Conservation (phyloP, 257 asterid species). For the Solanum lignicaule region DNA sequence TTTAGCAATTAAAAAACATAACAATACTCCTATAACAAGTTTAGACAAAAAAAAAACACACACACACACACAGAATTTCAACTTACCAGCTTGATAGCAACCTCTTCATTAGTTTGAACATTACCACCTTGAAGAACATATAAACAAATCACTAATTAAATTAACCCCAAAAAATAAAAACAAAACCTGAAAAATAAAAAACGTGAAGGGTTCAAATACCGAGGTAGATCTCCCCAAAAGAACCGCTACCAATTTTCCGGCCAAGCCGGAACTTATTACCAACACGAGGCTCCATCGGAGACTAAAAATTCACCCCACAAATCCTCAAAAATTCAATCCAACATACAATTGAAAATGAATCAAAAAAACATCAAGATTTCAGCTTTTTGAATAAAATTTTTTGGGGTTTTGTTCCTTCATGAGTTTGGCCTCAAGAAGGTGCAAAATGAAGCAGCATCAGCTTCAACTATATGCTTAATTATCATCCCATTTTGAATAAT, state of each 20-base stretch:
- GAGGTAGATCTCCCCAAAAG: slow-evolving; percentile 58
- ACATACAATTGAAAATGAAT: neutral
- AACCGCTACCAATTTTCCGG: slow-evolving; percentile 63
- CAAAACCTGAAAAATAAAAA: neutral
- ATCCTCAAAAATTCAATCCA: neutral
- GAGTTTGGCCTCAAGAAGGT: neutral
- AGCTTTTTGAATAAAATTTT: neutral
- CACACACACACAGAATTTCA: neutral
- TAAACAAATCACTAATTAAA: neutral
- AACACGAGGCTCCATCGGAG: slow-evolving; percentile 58
- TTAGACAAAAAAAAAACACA: neutral
- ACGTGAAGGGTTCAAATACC: neutral
- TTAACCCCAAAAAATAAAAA: neutral
- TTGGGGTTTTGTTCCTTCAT: neutral
- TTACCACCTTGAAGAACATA: slow-evolving; percentile 26
- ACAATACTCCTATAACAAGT: neutral
- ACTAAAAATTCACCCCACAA: neutral
- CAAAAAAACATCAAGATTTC: neutral
- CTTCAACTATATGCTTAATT: neutral
- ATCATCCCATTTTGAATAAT: neutral
- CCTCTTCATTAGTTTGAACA: slow-evolving; percentile 65
- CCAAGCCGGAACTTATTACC: slow-evolving; percentile 56
- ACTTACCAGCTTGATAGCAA: slow-evolving; percentile 48
- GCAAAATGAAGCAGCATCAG: neutral
- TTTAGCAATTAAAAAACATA: neutral